Percentiles rank a stretch among this genome's conserved stretches.
Conservation (phyloP, 768 basidiomycete species). For the Phlebiopsis flavidoalba region DNA sequence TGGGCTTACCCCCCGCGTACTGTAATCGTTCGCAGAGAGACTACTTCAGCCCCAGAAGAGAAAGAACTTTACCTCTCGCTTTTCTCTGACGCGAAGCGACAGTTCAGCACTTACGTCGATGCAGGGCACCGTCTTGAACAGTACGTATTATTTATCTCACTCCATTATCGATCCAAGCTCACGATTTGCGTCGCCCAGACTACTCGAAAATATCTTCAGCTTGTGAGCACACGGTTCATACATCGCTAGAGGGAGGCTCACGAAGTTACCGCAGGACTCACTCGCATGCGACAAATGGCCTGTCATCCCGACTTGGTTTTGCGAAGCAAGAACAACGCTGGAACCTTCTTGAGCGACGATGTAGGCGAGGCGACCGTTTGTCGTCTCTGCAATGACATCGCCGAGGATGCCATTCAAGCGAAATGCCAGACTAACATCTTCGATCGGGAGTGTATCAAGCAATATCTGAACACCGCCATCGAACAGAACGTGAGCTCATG, state of each 20-base stretch:
- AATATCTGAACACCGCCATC: constrained; percentile 76
- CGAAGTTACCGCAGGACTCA: constrained; percentile 49
- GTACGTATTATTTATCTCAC: constrained; percentile 40
- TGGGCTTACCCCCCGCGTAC: constrained; percentile 90
- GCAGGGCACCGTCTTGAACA: constrained; percentile 90
- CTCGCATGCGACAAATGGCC: constrained; percentile 94
- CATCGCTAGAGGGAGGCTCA: background rate
- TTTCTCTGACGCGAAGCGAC: constrained; percentile 89
- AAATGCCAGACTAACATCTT: constrained; percentile 89
- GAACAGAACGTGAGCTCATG: constrained; percentile 50
- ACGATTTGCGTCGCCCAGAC: constrained; percentile 36
- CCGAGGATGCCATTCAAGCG: constrained; percentile 94
- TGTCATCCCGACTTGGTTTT: constrained; percentile 94
- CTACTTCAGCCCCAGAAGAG: constrained; percentile 88
- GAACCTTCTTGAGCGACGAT: constrained; percentile 53
- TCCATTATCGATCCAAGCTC: background rate
- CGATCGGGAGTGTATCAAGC: constrained; percentile 92
- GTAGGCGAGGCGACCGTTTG: constrained; percentile 79
- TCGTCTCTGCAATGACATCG: constrained; percentile 93
- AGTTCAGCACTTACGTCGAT: constrained; percentile 87
- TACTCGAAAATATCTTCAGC: constrained; percentile 89
- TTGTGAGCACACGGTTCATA: constrained; percentile 39
- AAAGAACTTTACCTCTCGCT: constrained; percentile 91
- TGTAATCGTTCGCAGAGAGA: constrained; percentile 82
- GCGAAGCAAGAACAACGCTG: constrained; percentile 74